A percentile compares a stretch with the other conserved stretches of the same genome.
phyloP scores from a whole-genome alignment of 169 alveolate species.

The Babesia gibsoni region DNA sequence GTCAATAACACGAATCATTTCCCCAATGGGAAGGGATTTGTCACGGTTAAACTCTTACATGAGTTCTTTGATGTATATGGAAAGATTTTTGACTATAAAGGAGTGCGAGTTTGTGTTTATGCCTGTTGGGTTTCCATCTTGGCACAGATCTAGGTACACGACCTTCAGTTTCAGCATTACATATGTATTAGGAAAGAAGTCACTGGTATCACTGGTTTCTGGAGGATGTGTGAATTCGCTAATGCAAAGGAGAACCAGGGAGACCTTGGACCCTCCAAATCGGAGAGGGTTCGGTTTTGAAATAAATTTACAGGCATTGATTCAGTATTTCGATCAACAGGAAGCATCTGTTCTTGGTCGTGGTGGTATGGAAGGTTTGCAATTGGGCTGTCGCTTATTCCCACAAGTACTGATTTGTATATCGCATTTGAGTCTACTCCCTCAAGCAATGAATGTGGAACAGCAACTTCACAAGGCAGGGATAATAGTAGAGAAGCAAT shows the following conservation, averaged over 20 bases:
- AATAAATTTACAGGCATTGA: slow-evolving; percentile 32
- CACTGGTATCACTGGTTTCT: neutral
- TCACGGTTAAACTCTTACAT: neutral
- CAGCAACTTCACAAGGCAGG: slow-evolving; percentile 30
- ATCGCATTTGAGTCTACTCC: slow-evolving; percentile 22
- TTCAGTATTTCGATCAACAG: slow-evolving; percentile 7
- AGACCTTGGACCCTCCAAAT: slow-evolving; percentile 12
- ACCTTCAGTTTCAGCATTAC: slow-evolving; percentile 24
- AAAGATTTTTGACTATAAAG: slow-evolving; percentile 8
- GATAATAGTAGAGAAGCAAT: slow-evolving; percentile 35
- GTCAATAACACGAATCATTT: neutral
- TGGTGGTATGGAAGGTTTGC: slow-evolving; percentile 1
- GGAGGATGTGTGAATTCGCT: slow-evolving; percentile 52
- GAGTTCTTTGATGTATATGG: slow-evolving; percentile 15
- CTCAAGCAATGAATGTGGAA: slow-evolving; percentile 33
- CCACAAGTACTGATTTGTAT: slow-evolving; percentile 52
- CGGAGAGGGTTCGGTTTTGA: slow-evolving; percentile 59
- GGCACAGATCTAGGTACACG: slow-evolving; percentile 20
- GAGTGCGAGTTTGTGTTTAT: slow-evolving; percentile 6
- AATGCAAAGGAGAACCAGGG: slow-evolving; percentile 10
- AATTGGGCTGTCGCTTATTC: slow-evolving; percentile 18
- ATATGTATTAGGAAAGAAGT: slow-evolving; percentile 24
- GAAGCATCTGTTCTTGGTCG: neutral
- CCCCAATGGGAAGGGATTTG: neutral
- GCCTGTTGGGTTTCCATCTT: slow-evolving; percentile 21